Evolutionary conservation across 345 rosid genomes (phyloP), one percentile per base, ranked within the genome.

Genomic region (Eucalyptus curtisii): DNA sequence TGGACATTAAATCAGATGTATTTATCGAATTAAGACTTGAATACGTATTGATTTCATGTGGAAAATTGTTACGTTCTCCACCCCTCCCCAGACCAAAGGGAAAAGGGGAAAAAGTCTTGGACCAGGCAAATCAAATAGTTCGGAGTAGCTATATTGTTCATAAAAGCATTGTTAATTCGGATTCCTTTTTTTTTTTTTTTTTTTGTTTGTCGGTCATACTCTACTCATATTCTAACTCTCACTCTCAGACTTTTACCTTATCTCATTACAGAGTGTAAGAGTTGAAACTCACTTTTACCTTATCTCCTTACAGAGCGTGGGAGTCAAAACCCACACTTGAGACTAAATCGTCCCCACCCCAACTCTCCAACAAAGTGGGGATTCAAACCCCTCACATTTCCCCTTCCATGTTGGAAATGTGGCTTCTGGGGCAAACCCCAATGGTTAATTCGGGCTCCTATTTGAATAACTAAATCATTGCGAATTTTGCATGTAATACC

Each of bases 351-450:
- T 52, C 4, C 10, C 4, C 1, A 52, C 0, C 55, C 55, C 8
- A 52, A 8, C 24, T 24, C 8, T 9, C 4, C 4, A 52, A 52
- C 0, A 52, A 52, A 52, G 24, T 52, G 10, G 1, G 2, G 24
- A 52, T 22, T 52, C 0, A 4, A 52, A 52, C 24, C 20, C 4
- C 55, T 22, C 3, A 7, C 24, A 42, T 8, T 52, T 4, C 22
- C 49, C 7, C 9, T 19, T 52, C 2, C 2, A 52, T 52, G 24
- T 52, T 52, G 1, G 24, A 19, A 52, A 1, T 2, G 24, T 52
- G 10, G 24, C 4, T 10, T 7, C 2, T 19, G 0, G 10, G 0
- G 10, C 0, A 52, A 52, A 52, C 2, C 24, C 1, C 1, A 7
- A 0, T 50, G 1, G 10, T 19, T 19, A 52, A 52, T 68, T 19